These are phyloP conservation scores for Sclerotinia borealis DNA, from an alignment of 2,329 filamentous ascomycete species.

Conservation along the genomic window DNA sequence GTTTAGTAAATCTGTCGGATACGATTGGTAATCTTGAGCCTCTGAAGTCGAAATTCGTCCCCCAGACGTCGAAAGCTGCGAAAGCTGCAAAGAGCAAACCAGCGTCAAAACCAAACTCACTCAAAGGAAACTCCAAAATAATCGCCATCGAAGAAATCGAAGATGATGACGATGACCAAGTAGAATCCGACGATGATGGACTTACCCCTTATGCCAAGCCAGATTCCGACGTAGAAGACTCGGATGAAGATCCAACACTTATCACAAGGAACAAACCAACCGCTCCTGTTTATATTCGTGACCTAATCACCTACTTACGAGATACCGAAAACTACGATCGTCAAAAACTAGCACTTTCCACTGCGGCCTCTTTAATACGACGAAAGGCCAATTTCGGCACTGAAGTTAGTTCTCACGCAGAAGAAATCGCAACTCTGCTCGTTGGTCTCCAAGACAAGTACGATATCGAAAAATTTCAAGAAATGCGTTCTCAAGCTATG, in stretches of 20 bases:
- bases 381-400: constrained; percentile 84
- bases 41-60: constrained; percentile 35
- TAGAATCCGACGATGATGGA: constrained; percentile 39
- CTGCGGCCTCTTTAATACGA: constrained; percentile 74
- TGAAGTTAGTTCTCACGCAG: constrained; percentile 77
- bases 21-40: constrained; percentile 50
- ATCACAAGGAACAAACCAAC: constrained; percentile 76
- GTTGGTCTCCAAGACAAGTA: constrained; percentile 81
- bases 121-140: constrained; percentile 33
- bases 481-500: constrained; percentile 71
- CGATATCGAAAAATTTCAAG: constrained; percentile 71
- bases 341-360: constrained; percentile 71
- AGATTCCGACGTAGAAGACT: constrained; percentile 83
- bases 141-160: constrained; percentile 60
- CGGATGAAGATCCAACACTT: constrained; percentile 85
- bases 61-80: constrained; percentile 17
- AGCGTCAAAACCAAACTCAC: constrained; percentile 30
- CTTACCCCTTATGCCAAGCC: constrained; percentile 77
- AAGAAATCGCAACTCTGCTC: constrained; percentile 71
- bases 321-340: constrained; percentile 80
- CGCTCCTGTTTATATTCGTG: constrained; percentile 84
- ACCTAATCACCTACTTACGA: constrained; percentile 71
- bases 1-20: constrained; percentile 58
- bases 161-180: constrained; percentile 49
- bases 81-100: constrained; percentile 22